A percentile compares a stretch with the other conserved stretches of the same genome.
phyloP scores from a whole-genome alignment of 2,329 filamentous ascomycete genomes.

The Fulvia fulva region DNA sequence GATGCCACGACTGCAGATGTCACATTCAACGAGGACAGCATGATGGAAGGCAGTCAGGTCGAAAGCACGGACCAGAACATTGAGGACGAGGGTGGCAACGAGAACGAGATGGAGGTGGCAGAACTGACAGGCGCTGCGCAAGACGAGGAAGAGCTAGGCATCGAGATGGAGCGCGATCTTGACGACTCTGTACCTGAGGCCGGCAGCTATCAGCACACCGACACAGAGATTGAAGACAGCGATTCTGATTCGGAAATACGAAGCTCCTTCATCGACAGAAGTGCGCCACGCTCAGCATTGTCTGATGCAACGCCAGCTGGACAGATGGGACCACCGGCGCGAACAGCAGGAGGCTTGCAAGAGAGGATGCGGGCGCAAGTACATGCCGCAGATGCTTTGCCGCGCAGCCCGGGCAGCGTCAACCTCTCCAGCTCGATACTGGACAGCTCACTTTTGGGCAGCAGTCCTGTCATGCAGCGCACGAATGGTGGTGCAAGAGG shows the following conservation, averaged over 20 bases:
- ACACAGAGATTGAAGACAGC: constrained; percentile 48
- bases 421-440: constrained; percentile 34
- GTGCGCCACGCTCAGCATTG: constrained; percentile 15
- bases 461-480: constrained; percentile 34
- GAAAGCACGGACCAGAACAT: constrained; percentile 39
- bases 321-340: constrained; percentile 9
- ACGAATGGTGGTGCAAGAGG: constrained; percentile 12
- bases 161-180: constrained; percentile 33
- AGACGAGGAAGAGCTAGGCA: constrained; percentile 44
- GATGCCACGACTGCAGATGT: constrained; percentile 48
- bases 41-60: constrained; percentile 45
- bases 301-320: constrained; percentile 6
- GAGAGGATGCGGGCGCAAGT: constrained; percentile 31
- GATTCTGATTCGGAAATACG: constrained; percentile 25
- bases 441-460: constrained; percentile 34
- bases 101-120: constrained; percentile 45
- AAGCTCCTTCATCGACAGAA: constrained; percentile 26
- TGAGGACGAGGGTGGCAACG: constrained; percentile 39
- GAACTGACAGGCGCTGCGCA: constrained; percentile 45
- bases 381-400: constrained; percentile 26
- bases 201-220: constrained; percentile 53
- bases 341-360: constrained; percentile 20
- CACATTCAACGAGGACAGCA: constrained; percentile 48
- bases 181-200: constrained; percentile 52
- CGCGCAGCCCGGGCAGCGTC: constrained; percentile 32